A percentile compares a stretch with the other conserved stretches of the same genome.
These are phyloP conservation scores for Hortiboletus campestris DNA, from an alignment of 768 basidiomycete species.

Conservation along the genomic window DNA sequence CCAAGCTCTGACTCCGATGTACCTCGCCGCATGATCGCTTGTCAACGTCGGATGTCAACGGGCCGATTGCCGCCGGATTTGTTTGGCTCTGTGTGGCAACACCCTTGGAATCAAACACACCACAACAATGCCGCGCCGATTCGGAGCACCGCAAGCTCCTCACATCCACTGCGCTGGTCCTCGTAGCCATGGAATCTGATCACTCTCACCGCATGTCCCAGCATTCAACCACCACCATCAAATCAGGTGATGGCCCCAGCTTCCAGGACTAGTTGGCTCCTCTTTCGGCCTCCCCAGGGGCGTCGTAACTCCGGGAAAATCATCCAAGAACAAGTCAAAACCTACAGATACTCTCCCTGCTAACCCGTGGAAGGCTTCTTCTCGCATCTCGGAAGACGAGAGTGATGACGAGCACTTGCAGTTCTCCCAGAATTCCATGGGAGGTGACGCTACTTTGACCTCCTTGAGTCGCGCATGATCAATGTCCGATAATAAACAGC, in stretches of 20 bases:
- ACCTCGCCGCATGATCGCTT: no score
- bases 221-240: slow-evolving; percentile 21
- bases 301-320: background rate
- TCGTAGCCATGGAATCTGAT: slow-evolving; percentile 26
- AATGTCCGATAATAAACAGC: no score
- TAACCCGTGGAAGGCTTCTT: background rate
- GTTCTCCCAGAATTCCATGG: slow-evolving; percentile 22
- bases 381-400: slow-evolving; percentile 3
- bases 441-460: slow-evolving; percentile 4
- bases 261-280: slow-evolving; percentile 26
- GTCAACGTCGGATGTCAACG: no score
- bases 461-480: background rate
- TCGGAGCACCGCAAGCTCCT: background rate
- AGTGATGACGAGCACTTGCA: slow-evolving; percentile 33
- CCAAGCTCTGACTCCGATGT: no score
- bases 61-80: background rate
- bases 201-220: slow-evolving; percentile 20
- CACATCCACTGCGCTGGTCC: background rate
- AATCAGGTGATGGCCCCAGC: slow-evolving; percentile 24
- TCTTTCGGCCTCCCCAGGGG: slow-evolving; percentile 16
- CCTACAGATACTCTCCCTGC: no score
- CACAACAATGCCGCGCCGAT: slow-evolving; percentile 29
- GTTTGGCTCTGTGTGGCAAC: slow-evolving; percentile 22
- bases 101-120: slow-evolving; percentile 26
- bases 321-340: background rate